phyloP scores from a whole-genome alignment of 2,329 filamentous ascomycete species.

The Talaromyces pinophilus region DNA sequence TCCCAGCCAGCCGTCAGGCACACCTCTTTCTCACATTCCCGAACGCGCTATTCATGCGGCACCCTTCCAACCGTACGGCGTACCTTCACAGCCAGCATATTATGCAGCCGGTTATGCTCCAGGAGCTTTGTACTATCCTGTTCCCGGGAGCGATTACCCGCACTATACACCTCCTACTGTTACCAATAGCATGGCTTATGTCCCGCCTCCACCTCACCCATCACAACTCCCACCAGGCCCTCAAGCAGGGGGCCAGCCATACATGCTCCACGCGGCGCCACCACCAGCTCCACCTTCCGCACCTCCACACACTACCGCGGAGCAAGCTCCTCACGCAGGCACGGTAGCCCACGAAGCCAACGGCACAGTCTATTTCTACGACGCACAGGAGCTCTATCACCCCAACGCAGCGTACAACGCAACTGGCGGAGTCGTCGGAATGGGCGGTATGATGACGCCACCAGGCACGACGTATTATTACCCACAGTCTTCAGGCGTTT shows the following conservation, averaged over 20 bases:
- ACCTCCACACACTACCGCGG: conserved; percentile 27
- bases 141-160: conserved; percentile 30
- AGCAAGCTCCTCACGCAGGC: conserved; percentile 46
- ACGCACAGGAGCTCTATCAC: conserved; percentile 72
- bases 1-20: conserved; percentile 70
- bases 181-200: conserved; percentile 39
- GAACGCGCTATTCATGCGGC: conserved; percentile 89
- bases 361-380: conserved; percentile 97
- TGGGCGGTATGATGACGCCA: conserved; percentile 77
- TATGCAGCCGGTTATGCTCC: conserved; percentile 61
- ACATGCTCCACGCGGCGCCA: conserved; percentile 16
- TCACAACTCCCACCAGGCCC: conserved; percentile 1
- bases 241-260: conserved; percentile 17
- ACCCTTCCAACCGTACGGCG: conserved; percentile 78
- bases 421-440: conserved; percentile 62
- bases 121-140: conserved; percentile 68
- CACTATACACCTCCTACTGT: conserved; percentile 15
- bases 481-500: conserved; percentile 59
- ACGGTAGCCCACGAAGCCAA: conserved; percentile 84
- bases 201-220: conserved; percentile 30
- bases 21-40: conserved; percentile 86
- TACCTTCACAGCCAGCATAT: conserved; percentile 56
- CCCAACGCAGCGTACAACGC: conserved; percentile 52
- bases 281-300: conserved; percentile 11
- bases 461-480: conserved; percentile 56